These are phyloP conservation scores for Oropetium thomaeum DNA, from an alignment of 176 grass and related monocot genomes.

Conservation along the genomic window DNA sequence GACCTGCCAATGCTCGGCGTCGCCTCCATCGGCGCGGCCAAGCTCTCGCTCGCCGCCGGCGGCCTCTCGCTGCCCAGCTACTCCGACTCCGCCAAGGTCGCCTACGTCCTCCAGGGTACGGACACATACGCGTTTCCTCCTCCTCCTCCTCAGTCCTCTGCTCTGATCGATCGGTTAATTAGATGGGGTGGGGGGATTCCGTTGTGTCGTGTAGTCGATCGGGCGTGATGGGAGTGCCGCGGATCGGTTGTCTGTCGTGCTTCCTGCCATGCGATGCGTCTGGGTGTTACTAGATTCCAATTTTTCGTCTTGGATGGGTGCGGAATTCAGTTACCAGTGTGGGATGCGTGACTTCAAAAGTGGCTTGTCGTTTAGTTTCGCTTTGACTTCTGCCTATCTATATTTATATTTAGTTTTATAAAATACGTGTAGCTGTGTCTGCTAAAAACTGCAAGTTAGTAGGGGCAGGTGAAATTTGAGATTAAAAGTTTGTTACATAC, in stretches of 20 bases:
- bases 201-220: too few relatives aligned
- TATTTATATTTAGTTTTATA: too few relatives aligned
- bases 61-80: conserved; percentile 77
- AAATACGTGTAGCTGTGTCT: too few relatives aligned
- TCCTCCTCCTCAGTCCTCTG: not conserved
- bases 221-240: not conserved
- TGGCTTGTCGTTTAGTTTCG: not conserved
- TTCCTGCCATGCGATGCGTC: not conserved
- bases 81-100: conserved; percentile 92
- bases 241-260: not conserved
- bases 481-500: too few relatives aligned
- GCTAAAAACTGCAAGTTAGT: too few relatives aligned
- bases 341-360: not conserved
- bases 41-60: conserved; percentile 54
- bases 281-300: too few relatives aligned
- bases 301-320: not conserved
- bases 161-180: not conserved
- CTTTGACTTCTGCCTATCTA: too few relatives aligned
- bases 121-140: not conserved
- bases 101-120: conserved; percentile 79
- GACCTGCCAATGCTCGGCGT: conserved; percentile 81
- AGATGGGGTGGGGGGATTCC: too few relatives aligned
- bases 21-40: conserved; percentile 76
- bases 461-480: too few relatives aligned
- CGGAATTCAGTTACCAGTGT: not conserved